A percentile compares a stretch with the other conserved stretches of the same genome.
phyloP scores from a whole-genome alignment of 768 basidiomycete genomes.

The Lactarius sanguifluus region DNA sequence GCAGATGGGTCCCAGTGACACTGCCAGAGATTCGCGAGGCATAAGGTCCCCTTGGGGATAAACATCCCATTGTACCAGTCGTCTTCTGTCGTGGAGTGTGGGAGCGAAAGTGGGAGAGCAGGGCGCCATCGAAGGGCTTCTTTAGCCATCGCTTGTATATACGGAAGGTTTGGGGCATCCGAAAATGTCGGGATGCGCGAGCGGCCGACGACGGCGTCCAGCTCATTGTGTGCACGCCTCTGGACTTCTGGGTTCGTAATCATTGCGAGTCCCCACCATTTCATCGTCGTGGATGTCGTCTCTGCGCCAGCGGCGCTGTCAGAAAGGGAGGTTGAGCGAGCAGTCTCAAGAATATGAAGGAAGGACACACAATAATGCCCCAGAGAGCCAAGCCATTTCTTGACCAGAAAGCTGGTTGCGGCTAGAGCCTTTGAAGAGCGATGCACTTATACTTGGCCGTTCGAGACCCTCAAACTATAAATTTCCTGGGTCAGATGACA shows the following conservation, averaged over 20 bases:
- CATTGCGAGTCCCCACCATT: slow-evolving; percentile 24
- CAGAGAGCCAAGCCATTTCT: neutral
- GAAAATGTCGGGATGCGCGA: slow-evolving; percentile 21
- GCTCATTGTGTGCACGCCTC: slow-evolving; percentile 22
- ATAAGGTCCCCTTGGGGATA: slow-evolving; percentile 40
- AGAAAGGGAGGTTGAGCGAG: neutral
- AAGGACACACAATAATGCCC: neutral
- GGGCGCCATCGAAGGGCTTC: slow-evolving; percentile 23
- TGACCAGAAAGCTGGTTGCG: neutral
- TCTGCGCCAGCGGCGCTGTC: slow-evolving; percentile 16
- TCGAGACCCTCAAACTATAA: slow-evolving; percentile 1
- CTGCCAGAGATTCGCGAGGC: slow-evolving; percentile 33
- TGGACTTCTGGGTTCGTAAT: slow-evolving; percentile 24
- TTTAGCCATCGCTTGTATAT: slow-evolving; percentile 1
- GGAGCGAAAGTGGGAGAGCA: neutral
- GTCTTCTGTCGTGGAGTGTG: slow-evolving; percentile 29
- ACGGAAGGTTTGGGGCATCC: slow-evolving; percentile 23
- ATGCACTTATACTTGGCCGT: slow-evolving; percentile 8
- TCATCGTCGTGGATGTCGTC: slow-evolving; percentile 20
- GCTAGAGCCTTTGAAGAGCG: slow-evolving; percentile 11
- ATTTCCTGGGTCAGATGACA: neutral
- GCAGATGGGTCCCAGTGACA: slow-evolving; percentile 13
- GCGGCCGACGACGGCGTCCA: slow-evolving; percentile 27
- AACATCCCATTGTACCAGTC: slow-evolving; percentile 34
- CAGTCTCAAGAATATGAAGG: too few species aligned